These are phyloP conservation scores for Onygenales sp. DNA, from an alignment of 2,329 filamentous ascomycete genomes.

Conservation along the genomic window DNA sequence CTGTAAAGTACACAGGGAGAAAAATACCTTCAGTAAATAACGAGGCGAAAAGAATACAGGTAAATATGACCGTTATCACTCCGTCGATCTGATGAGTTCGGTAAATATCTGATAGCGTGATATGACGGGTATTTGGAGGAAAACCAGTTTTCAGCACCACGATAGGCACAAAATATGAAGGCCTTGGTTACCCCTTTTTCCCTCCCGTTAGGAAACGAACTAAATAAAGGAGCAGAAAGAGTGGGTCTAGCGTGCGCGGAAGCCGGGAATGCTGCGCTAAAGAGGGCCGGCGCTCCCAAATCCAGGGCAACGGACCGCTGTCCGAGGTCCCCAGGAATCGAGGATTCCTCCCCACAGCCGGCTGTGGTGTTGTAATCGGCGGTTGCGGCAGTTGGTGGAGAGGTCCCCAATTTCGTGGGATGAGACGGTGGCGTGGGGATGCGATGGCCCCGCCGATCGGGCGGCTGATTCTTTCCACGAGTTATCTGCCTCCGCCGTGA, in stretches of 20 bases:
- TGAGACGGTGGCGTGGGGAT: not conserved
- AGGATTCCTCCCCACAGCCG: not conserved
- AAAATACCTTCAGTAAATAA: not conserved
- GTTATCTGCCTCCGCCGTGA: no score
- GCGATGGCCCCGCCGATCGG: not conserved
- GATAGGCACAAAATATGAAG: no score
- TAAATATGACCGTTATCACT: not conserved
- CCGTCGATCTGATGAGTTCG: no score
- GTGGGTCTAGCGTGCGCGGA: not conserved
- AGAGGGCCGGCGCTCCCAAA: not conserved
- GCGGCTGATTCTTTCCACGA: not conserved
- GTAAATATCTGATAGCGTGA: no score
- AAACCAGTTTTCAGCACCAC: no score
- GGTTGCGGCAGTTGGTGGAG: not conserved
- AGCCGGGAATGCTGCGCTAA: not conserved
- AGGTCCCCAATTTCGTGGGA: not conserved
- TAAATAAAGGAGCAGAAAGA: no score
- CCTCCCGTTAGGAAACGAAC: not conserved
- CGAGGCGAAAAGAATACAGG: not conserved
- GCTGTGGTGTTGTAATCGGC: not conserved
- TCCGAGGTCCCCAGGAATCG: not conserved
- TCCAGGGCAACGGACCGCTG: not conserved
- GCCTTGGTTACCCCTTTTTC: not conserved
- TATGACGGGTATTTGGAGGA: not conserved
- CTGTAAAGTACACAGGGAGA: not conserved